A percentile compares a stretch with the other conserved stretches of the same genome.
Evolutionary conservation across 345 rosid species (phyloP).

Genomic region (Firmiana major): DNA sequence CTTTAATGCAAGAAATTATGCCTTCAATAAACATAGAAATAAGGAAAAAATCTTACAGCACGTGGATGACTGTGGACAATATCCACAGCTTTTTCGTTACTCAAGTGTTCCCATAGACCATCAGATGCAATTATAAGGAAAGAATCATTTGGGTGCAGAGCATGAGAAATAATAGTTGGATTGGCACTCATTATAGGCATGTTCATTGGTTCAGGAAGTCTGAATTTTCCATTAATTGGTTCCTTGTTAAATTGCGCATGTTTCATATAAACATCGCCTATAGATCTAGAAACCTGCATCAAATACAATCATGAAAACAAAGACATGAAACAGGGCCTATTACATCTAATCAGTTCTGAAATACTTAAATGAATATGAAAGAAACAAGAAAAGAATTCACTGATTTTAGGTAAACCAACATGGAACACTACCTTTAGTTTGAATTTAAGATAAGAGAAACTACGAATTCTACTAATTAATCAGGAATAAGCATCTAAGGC

Average conservation of each 20-base stretch:
- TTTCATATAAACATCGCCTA: constrained; percentile 88
- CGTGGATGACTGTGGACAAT: constrained; percentile 75
- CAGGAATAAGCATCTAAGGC: neutral
- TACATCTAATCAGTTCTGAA: neutral
- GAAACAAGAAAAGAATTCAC: neutral
- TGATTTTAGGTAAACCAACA: neutral
- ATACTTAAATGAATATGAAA: neutral
- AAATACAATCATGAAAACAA: constrained; percentile 16
- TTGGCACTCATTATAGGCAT: constrained; percentile 72
- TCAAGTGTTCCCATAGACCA: constrained; percentile 96
- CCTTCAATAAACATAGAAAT: neutral
- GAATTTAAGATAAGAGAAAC: neutral
- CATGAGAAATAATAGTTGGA: constrained; percentile 62
- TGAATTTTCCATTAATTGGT: constrained; percentile 62
- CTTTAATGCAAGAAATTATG: neutral
- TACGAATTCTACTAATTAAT: neutral
- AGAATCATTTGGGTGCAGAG: constrained; percentile 74
- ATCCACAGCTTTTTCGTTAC: constrained; percentile 81
- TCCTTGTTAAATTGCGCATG: constrained; percentile 56
- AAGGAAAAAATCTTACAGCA: constrained; percentile 48
- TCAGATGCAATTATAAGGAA: constrained; percentile 94
- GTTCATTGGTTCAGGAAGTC: constrained; percentile 70
- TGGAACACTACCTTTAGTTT: neutral
- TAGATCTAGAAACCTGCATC: constrained; percentile 79
- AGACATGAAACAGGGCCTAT: neutral